phyloP scores from a whole-genome alignment of 2,329 filamentous ascomycete genomes.

The Claviceps citrina region DNA sequence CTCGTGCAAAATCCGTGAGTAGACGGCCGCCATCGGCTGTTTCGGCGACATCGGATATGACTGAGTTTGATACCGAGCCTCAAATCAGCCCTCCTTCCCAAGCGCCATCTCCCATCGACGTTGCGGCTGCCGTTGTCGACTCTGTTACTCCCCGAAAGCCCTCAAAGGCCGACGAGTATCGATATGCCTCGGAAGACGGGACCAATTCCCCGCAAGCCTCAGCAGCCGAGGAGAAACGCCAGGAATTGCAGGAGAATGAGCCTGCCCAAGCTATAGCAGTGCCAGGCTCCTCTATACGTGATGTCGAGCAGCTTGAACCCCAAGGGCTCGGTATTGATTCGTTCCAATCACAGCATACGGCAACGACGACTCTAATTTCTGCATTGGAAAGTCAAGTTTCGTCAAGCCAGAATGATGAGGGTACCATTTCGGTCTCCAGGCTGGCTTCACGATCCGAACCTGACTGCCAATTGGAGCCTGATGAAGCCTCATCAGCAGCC shows the following conservation, averaged over 20 bases:
- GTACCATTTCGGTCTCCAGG: slow-evolving; percentile 19
- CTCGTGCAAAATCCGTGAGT: slow-evolving; percentile 24
- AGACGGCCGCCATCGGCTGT: slow-evolving; percentile 41
- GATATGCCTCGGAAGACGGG: slow-evolving; percentile 36
- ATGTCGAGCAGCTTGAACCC: background rate
- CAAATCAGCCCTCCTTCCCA: slow-evolving; percentile 40
- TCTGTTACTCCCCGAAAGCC: slow-evolving; percentile 16
- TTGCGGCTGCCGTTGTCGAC: slow-evolving; percentile 14
- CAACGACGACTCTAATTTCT: slow-evolving; percentile 35
- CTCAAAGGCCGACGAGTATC: slow-evolving; percentile 30
- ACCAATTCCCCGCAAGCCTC: slow-evolving; percentile 5
- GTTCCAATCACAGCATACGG: slow-evolving; percentile 23
- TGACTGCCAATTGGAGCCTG: slow-evolving; percentile 23
- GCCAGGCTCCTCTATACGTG: background rate
- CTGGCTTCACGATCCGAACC: slow-evolving; percentile 22
- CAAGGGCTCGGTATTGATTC: slow-evolving; percentile 5
- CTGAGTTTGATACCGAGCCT: slow-evolving; percentile 59
- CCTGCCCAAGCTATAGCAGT: background rate
- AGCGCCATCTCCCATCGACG: slow-evolving; percentile 14
- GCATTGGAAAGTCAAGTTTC: slow-evolving; percentile 16
- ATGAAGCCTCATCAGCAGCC: slow-evolving; percentile 13
- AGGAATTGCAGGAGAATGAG: background rate
- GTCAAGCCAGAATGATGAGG: slow-evolving; percentile 6
- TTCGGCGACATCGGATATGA: slow-evolving; percentile 44
- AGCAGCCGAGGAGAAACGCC: background rate